These are phyloP conservation scores for Gracilaria gracilis DNA, from an alignment of 23 red algal species.

Conservation along the genomic window DNA sequence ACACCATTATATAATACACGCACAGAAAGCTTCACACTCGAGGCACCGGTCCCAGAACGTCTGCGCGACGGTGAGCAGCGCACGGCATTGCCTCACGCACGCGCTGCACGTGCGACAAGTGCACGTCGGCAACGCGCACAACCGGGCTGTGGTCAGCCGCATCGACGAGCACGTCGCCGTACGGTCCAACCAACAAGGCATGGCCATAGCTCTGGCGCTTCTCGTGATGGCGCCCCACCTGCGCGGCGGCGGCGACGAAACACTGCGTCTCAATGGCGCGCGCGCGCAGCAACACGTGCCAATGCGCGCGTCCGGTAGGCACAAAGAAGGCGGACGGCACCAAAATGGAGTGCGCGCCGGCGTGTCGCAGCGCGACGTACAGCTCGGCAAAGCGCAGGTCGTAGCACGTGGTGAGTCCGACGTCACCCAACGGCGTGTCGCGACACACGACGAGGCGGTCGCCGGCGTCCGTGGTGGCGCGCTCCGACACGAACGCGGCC, in stretches of 20 bases:
- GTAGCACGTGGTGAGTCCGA: slow-evolving; percentile 80
- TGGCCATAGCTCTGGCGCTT: slow-evolving; percentile 29
- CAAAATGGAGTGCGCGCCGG: slow-evolving; percentile 60
- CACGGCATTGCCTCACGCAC: slow-evolving; percentile 28
- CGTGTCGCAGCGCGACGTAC: slow-evolving; percentile 51
- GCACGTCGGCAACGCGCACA: not conserved
- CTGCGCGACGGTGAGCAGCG: slow-evolving; percentile 14
- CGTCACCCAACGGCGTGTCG: slow-evolving; percentile 71
- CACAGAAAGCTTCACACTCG: not conserved
- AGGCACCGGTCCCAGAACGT: slow-evolving; percentile 19
- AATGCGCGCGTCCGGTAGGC: slow-evolving; percentile 67
- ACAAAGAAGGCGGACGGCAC: slow-evolving; percentile 69
- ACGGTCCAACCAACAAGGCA: slow-evolving; percentile 47
- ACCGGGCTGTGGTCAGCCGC: not conserved
- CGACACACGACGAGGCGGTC: slow-evolving; percentile 13
- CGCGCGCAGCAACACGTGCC: slow-evolving; percentile 70
- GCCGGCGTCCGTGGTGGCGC: slow-evolving; percentile 44
- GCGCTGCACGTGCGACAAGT: not conserved
- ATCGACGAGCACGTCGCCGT: slow-evolving; percentile 30
- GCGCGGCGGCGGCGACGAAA: slow-evolving; percentile 72
- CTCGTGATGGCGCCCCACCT: slow-evolving; percentile 49
- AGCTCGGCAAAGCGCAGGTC: slow-evolving; percentile 73
- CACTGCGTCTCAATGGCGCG: slow-evolving; percentile 74
- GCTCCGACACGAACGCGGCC: slow-evolving; percentile 53
- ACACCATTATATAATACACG: not conserved